Base-by-base conservation (phyloP, 352 stramenopile genomes). In the Elongisporangium anandrum region DNA sequence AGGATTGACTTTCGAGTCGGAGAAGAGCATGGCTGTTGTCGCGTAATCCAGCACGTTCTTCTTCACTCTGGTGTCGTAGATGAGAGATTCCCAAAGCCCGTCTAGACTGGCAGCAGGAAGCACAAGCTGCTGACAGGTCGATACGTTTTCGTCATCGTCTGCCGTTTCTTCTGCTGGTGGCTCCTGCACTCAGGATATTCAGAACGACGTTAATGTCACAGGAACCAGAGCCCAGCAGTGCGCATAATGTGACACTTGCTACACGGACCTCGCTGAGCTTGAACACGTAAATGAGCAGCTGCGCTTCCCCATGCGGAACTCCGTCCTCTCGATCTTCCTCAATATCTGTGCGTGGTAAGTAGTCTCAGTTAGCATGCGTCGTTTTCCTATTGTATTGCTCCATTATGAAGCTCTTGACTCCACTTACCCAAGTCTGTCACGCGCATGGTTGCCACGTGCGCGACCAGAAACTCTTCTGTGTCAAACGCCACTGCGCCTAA, bases 21-120 rank as follows among this genome's bases (percentile, higher is more conserved):
- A 88, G 52, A 98, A 98, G n/a, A 96, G 62, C 70, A 98, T 86
- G 16, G 91, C 87, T 3, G 89, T 96, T 51, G 81, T 80, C 9
- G 88, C 90, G 66, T 97, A 98, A 56, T 95, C 73, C 15, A 98
- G 66, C 34, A 98, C 69, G 52, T 68, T 79, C 4, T 45, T 54
- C 71, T 98, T 97, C 45, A 98, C 71, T 15, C 56, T 50, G 1
- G 66, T 64, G 57, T 96, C 83, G 54, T 91, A 96, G 47, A 97
- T 84, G 19, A 98, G 82, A 55, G 73, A 90, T 56, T 96, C 71
- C 83, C 83, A 97, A 13, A 95, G 68, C 2, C 79, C 78, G 49
- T 94, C 69, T 9, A 96, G 72, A 50, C 60, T 77, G 8, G 53
- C 38, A 38, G 90, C 77, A 22, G 90, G 90, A 6, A 97, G 68